phyloP scores from a whole-genome alignment of 2,329 filamentous ascomycete genomes.

The Lasiodiplodia theobromae region DNA sequence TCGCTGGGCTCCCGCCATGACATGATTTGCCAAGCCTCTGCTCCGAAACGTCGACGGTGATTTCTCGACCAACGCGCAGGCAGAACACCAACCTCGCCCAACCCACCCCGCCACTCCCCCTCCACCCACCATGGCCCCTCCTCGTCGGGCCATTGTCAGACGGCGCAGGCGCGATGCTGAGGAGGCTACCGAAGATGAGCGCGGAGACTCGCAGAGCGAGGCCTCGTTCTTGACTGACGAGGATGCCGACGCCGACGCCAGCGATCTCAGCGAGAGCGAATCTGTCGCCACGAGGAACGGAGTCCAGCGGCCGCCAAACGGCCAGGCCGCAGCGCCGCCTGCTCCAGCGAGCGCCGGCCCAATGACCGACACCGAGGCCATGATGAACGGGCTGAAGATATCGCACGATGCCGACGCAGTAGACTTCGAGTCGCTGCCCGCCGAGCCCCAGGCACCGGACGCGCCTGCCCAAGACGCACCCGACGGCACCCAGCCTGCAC shows the following conservation, averaged over 20 bases:
- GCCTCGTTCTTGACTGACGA: slow-evolving; percentile 65
- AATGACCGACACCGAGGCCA: slow-evolving; percentile 64
- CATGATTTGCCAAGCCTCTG: slow-evolving; percentile 29
- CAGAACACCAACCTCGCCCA: slow-evolving; percentile 28
- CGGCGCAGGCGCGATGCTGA: slow-evolving; percentile 50
- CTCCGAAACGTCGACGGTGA: slow-evolving; percentile 28
- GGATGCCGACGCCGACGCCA: slow-evolving; percentile 65
- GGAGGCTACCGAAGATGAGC: slow-evolving; percentile 53
- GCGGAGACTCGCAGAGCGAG: slow-evolving; percentile 69
- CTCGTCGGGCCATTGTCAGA: slow-evolving; percentile 45
- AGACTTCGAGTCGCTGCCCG: slow-evolving; percentile 58
- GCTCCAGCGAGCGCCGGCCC: slow-evolving; percentile 50
- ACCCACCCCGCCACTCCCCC: slow-evolving; percentile 25
- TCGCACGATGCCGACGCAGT: slow-evolving; percentile 55
- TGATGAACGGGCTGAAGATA: slow-evolving; percentile 66
- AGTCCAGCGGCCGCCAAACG: slow-evolving; percentile 39
- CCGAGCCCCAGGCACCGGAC: slow-evolving; percentile 39
- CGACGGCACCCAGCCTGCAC: slow-evolving; percentile 34
- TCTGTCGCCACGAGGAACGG: slow-evolving; percentile 35
- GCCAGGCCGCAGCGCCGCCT: slow-evolving; percentile 44
- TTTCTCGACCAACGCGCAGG: slow-evolving; percentile 29
- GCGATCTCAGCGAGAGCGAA: slow-evolving; percentile 63
- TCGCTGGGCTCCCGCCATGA: slow-evolving; percentile 26
- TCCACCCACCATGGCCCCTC: slow-evolving; percentile 43
- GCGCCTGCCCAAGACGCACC: slow-evolving; percentile 50